phyloP scores from a whole-genome alignment of 345 rosid genomes.

The Lepidium sativum region DNA sequence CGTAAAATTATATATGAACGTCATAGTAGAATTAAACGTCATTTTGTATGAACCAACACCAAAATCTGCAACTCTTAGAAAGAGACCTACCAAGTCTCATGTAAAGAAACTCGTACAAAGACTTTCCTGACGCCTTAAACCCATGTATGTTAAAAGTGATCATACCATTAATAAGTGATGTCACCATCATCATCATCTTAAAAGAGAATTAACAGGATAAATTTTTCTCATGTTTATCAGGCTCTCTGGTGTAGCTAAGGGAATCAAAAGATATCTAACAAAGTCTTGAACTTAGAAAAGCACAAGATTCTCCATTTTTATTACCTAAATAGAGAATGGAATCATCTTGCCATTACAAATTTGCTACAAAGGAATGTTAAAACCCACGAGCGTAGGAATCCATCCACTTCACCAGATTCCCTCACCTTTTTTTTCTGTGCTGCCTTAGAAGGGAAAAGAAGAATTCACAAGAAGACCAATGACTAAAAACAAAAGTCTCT shows the following conservation, averaged over 20 bases:
- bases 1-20: neutral
- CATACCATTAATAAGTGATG: neutral
- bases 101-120: neutral
- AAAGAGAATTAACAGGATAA: neutral
- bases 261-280: slow-evolving; percentile 3
- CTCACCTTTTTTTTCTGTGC: slow-evolving; percentile 1
- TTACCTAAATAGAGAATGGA: slow-evolving; percentile 16
- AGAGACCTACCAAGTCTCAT: neutral
- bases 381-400: slow-evolving; percentile 21
- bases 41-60: neutral
- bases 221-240: neutral
- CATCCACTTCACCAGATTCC: slow-evolving; percentile 10
- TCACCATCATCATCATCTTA: neutral
- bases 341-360: slow-evolving; percentile 18
- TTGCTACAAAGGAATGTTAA: slow-evolving; percentile 11
- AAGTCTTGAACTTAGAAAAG: slow-evolving; percentile 11
- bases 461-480: neutral
- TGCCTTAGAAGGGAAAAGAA: neutral
- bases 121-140: neutral
- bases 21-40: neutral
- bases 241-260: neutral
- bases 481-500: slow-evolving; percentile 10
- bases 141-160: neutral
- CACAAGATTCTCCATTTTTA: slow-evolving; percentile 18
- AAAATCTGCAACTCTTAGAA: neutral